Conservation (phyloP, 495 filamentous ascomycete species). For the Cercophora newfieldiana region DNA sequence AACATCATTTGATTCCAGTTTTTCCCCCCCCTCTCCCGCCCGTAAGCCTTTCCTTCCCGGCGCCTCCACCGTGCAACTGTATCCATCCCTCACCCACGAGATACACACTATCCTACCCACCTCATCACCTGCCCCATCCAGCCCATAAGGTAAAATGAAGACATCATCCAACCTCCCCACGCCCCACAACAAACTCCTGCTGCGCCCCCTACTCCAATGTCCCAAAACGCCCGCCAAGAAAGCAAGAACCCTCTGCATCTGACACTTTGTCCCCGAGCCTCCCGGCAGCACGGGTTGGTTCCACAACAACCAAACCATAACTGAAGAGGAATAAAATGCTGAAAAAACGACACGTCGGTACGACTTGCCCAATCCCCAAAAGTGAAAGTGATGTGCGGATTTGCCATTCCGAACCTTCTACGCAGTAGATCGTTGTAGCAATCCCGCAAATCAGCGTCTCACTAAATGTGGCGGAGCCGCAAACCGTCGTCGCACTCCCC, state of each 20-base stretch:
- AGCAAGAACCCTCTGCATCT: neutral
- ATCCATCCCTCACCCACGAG: neutral
- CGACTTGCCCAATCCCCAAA: slow-evolving; percentile 1
- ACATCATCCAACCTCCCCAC: slow-evolving; percentile 3
- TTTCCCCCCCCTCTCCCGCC: neutral
- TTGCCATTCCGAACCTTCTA: neutral
- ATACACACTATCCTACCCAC: neutral
- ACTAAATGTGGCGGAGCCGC: slow-evolving; percentile 11
- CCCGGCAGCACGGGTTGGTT: slow-evolving; percentile 1
- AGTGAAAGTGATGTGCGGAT: neutral
- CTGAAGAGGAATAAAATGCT: neutral
- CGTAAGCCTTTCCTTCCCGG: neutral
- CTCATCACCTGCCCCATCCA: slow-evolving; percentile 9
- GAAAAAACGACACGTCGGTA: neutral
- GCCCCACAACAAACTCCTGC: neutral
- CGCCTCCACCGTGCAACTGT: neutral
- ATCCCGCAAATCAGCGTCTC: slow-evolving; percentile 8
- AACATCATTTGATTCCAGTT: neutral
- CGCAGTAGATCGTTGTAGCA: neutral
- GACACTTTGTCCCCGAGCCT: neutral
- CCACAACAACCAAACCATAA: neutral
- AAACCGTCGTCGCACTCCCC: neutral
- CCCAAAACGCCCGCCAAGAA: neutral
- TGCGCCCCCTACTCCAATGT: neutral
- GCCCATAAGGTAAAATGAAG: neutral